Base-by-base conservation (phyloP, 495 filamentous ascomycete genomes). In the Daldinia concentrica region DNA sequence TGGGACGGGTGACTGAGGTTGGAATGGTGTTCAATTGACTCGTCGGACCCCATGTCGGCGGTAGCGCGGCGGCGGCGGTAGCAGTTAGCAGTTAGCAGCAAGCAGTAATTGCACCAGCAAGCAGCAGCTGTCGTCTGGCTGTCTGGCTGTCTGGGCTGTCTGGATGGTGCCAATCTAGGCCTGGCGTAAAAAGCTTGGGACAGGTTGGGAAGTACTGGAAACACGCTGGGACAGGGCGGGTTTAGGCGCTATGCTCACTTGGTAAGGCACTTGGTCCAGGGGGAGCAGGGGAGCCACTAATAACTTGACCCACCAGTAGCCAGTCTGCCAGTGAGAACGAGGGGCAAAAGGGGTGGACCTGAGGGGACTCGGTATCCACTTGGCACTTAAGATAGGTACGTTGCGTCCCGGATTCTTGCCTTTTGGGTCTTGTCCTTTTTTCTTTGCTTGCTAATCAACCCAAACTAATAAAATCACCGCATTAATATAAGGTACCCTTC, bases 11-110 rank as follows among this genome's bases (percentile, higher is more conserved):
- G 59, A 64, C 59, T 43, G 64, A 71, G 74, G 69, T 67, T 73
- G 71, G 71, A 73, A 73, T 73, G 71, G 66, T 69, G 66, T 59
- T 73, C 71, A 73, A 73, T 73, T 69, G 66, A 73, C 71, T 73
- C 66, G 71, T 73, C 71, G 66, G 71, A 69, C 66, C 71, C 71
- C 71, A 73, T 73, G 71, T 73, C 71, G 71, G 66, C 66, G 66
- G 71, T 65, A 69, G 65, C 59, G 64, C 56, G 70, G 61, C 64
- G 45, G 34, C 17, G 41, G 66, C 45, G 34, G 65, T 52, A 62
- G 32, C 27, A 48, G 57, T 48, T 32, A 32, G 30, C 2, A 9
- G 0, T 26, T 26, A 15, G 30, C 34, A 37, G 55, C 64, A 59
- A 39, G 29, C 17, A 58, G 55, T 19, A 57, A 45, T n/a, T 45